Conservation (phyloP, 768 basidiomycete genomes). For the Hericium alpestre region DNA sequence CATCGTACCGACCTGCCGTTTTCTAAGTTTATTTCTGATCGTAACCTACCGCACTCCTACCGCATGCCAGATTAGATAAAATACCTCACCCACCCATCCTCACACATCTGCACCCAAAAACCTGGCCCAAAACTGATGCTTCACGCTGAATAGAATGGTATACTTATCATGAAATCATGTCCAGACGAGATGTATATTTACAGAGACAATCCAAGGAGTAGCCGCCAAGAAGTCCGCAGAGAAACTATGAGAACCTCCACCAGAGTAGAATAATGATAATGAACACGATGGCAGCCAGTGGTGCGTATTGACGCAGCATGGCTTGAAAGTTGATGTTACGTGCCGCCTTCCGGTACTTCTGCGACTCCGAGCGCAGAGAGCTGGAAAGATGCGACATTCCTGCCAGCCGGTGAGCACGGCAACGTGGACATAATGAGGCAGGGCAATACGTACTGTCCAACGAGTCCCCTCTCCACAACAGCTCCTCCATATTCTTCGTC, state of each 20-base stretch:
- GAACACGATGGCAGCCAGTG: slow-evolving; percentile 71
- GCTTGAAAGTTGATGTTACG: slow-evolving; percentile 90
- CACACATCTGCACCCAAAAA: too few species aligned
- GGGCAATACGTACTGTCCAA: slow-evolving; percentile 66
- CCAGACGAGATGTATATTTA: neutral
- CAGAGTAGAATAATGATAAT: slow-evolving; percentile 69
- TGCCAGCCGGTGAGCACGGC: slow-evolving; percentile 20
- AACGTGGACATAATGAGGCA: neutral
- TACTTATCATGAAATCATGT: neutral
- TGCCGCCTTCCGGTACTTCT: slow-evolving; percentile 94
- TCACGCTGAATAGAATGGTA: neutral
- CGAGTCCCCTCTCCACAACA: slow-evolving; percentile 95
- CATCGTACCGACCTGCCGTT: neutral
- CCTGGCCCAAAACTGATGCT: too few species aligned
- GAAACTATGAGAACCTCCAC: slow-evolving; percentile 59
- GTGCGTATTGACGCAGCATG: slow-evolving; percentile 92
- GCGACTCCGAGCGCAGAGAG: slow-evolving; percentile 88
- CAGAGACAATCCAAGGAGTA: slow-evolving; percentile 5
- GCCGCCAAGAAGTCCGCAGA: neutral
- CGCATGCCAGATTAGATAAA: neutral
- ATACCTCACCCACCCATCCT: neutral
- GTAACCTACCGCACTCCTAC: too few species aligned
- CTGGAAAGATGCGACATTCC: slow-evolving; percentile 97
- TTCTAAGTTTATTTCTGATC: neutral
- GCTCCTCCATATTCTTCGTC: slow-evolving; percentile 99